Base-by-base conservation (phyloP, 768 basidiomycete species). In the Pisolithus orientalis region DNA sequence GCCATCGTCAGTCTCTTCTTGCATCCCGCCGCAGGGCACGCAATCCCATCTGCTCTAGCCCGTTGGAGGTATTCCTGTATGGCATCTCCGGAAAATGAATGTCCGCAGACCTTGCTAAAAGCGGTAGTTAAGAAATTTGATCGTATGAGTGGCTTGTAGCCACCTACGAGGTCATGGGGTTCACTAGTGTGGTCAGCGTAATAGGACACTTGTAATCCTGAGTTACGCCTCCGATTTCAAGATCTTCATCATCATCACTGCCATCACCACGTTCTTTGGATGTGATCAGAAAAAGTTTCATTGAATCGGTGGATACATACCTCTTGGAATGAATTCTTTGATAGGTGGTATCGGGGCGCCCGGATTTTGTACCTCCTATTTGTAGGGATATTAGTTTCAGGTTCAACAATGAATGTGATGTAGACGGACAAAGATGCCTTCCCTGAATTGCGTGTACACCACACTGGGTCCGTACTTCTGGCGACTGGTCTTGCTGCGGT, bases 191-290 rank as follows among this genome's bases (percentile, higher is more conserved):
- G 2, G 72, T 78, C 42, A 94, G 73, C 1, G 87, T 83, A 47
- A 98, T 71, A 2, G 93, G 94, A 59, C 93, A 95, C 51, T 82
- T 85, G 74, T 84, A 91, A 60, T 83, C 84, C 62, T 90, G 87
- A 6, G 84, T 87, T 28, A 84, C 77, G 25, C 91, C 93, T 49
- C 94, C 94, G 47, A 95, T 74, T 68, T 93, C 87, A 31, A 98
- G 68, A 11, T 96, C 94, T 49, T 93, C 89, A 31, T 94, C 94
- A 48, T 84, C 84, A 52, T 89, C 89, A 50, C 86, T 89, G 29
- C 78, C 83, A 56, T 92, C 90, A 9, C 82, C 89, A 39, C 80
- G 75, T 78, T 93, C 92, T 93, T 44, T 13, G 34, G 10, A 39
- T 39, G 7, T 43, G 49, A 27, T 51, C 50, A 40, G 8, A 45